A percentile compares a stretch with the other conserved stretches of the same genome.
Conservation (phyloP, 495 filamentous ascomycete genomes). For the Podospora comata region DNA sequence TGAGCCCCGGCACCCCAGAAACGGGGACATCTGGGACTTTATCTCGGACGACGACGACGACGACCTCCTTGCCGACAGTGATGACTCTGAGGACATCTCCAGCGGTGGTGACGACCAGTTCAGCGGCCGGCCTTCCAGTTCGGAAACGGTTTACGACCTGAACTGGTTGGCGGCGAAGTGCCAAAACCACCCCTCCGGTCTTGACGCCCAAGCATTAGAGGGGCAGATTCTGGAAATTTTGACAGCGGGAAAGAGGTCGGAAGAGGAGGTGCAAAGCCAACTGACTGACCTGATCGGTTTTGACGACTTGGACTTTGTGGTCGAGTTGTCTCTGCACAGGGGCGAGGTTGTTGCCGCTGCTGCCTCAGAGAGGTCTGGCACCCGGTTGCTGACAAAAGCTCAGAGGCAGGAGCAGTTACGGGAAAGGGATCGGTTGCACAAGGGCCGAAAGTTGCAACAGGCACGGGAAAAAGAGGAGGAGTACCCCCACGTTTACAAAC, state of each 20-base stretch:
- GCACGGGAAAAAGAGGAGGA: constrained; percentile 57
- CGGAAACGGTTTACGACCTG: constrained; percentile 35
- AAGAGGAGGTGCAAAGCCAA: constrained; percentile 82
- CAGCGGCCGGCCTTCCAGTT: neutral
- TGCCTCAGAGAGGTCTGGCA: constrained; percentile 24
- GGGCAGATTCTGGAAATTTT: constrained; percentile 74
- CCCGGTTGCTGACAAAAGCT: constrained; percentile 65
- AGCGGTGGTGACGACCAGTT: constrained; percentile 32
- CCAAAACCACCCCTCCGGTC: constrained; percentile 54
- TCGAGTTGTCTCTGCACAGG: constrained; percentile 74
- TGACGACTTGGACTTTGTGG: constrained; percentile 85
- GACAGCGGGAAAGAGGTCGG: constrained; percentile 59
- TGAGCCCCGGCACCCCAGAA: constrained; percentile 50
- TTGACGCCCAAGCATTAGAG: constrained; percentile 60
- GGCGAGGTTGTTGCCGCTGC: constrained; percentile 52
- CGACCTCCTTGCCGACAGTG: constrained; percentile 29
- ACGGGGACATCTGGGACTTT: constrained; percentile 83
- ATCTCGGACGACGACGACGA: constrained; percentile 70
- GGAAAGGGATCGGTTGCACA: constrained; percentile 76
- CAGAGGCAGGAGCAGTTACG: constrained; percentile 75
- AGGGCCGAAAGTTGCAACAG: constrained; percentile 59
- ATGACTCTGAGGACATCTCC: constrained; percentile 43
- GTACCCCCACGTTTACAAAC: constrained; percentile 92
- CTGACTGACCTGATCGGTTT: constrained; percentile 91
- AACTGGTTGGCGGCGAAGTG: constrained; percentile 68